Base-by-base conservation (phyloP, 169 alveolate species). In the Babesia bigemina region DNA sequence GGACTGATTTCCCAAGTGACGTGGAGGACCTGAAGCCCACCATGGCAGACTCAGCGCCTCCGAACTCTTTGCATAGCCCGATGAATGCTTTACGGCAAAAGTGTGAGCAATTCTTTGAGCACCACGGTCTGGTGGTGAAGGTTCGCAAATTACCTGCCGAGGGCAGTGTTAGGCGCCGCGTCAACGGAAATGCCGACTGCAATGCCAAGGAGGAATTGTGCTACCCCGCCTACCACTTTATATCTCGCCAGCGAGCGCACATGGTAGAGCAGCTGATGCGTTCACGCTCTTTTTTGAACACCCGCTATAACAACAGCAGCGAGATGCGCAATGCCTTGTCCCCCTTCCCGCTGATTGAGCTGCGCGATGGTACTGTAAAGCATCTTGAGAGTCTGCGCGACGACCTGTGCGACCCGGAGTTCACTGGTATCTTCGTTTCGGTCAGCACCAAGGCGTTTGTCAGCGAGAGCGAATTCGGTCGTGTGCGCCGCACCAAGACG, bases 181-280 rank as follows among this genome's bases (percentile, higher is more conserved):
- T 24, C 19, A n/a, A 19, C 21, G 12, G 56, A 4, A 8, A 52
- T 14, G 14, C n/a, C 24, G 19, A 67, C 56, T 19, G 74, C 17
- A 53, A 24, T 17, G 17, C 67, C 44, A 79, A 49, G 47, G 58
- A 16, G 4, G 29, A 6, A 11, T 47, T 66, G 36, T 42, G 57
- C 60, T 79, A 70, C 87, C 91, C 91, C 0, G 26, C 90, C 24
- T 86, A 86, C 53, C 91, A 86, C 58, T 84, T 86, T 52, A 71
- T 86, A 28, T 33, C 87, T 10, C 75, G 91, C 24, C 92, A 86
- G 55, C 81, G 71, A 28, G 22, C 57, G 21, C 92, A 86, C 50
- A 70, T 86, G 73, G 26, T 88, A 16, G 92, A 86, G 62, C 92
- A 85, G 81, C 42, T 86, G 21, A 63, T 86, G 86, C 65, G 92